Percentiles rank a stretch among this genome's conserved stretches.
Evolutionary conservation across 2,329 filamentous ascomycete genomes (phyloP).

Genomic region (Nemania sp.): DNA sequence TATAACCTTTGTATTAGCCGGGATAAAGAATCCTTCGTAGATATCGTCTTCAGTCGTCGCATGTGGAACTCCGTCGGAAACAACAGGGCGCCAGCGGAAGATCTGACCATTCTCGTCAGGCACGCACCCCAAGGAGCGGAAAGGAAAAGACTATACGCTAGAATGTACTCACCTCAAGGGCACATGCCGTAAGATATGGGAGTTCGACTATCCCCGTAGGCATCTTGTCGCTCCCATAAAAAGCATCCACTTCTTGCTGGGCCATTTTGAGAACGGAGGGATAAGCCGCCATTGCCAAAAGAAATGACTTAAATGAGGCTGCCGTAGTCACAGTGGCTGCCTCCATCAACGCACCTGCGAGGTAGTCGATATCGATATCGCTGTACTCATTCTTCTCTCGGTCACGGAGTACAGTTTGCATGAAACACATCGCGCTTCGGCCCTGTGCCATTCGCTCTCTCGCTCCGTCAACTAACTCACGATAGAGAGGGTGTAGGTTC

Average conservation of each 20-base stretch:
- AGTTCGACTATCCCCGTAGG: slow-evolving; percentile 46
- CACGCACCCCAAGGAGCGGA: too few species aligned
- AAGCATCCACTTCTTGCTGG: slow-evolving; percentile 47
- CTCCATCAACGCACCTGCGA: slow-evolving; percentile 42
- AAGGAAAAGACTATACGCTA: not conserved
- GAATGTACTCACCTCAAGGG: slow-evolving; percentile 46
- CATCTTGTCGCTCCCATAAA: slow-evolving; percentile 46
- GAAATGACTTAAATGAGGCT: slow-evolving; percentile 47
- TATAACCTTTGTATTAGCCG: slow-evolving; percentile 49
- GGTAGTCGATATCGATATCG: slow-evolving; percentile 42
- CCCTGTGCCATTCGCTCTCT: slow-evolving; percentile 20
- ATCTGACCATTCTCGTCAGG: slow-evolving; percentile 29
- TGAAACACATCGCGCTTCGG: slow-evolving; percentile 22
- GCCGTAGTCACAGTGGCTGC: slow-evolving; percentile 51
- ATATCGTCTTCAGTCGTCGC: slow-evolving; percentile 48
- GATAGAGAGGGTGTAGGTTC: slow-evolving; percentile 28
- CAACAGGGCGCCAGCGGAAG: slow-evolving; percentile 30
- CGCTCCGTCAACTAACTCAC: slow-evolving; percentile 21
- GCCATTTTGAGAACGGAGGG: slow-evolving; percentile 48
- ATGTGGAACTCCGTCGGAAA: slow-evolving; percentile 43
- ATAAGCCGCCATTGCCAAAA: slow-evolving; percentile 52
- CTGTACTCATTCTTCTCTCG: slow-evolving; percentile 33
- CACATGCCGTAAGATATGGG: slow-evolving; percentile 48
- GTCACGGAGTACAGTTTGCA: slow-evolving; percentile 15
- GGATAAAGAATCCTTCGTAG: slow-evolving; percentile 52